Base-by-base conservation (phyloP, 2,329 filamentous ascomycete genomes). In the Sclerotiophoma versabilis region DNA sequence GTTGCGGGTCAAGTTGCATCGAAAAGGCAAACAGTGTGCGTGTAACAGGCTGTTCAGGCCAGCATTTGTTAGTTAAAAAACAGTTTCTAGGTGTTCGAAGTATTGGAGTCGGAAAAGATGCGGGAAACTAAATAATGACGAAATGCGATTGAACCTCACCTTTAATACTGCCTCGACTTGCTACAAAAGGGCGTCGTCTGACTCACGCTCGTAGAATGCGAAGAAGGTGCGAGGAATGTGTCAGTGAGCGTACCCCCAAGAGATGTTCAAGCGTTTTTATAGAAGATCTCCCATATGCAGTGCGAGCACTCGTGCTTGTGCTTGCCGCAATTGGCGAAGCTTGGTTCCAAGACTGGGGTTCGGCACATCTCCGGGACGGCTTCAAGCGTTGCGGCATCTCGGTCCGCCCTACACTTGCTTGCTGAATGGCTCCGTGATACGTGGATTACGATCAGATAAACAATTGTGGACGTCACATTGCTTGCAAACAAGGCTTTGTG, bases 371-470 rank as follows among this genome's bases (percentile, higher is more conserved):
- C 12, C 50, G 50, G 50, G 15, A 41, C n/a, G 26, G 17, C 17
- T 30, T 10, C 14, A 17, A 33, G n/a, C 11, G 19, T 17, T 25
- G 30, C 37, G 47, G 37, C 32, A 49, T 51, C 43, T 56, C 57
- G 57, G 57, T 39, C 57, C 57, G 57, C 53, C 44, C 53, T 53
- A 11, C 5, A 37, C 7, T 41, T 36, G 15, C 15, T 32, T 17
- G 30, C 12, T 36, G 23, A 27, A 9, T 20, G 30, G 26, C n/a
- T 32, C n/a, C n/a, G 26, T 8, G 8, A 25, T 27, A n/a, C 9
- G 27, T 30, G 19, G 19, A 19, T 11, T 22, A 9, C 14, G 45
- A 22, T 41, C 34, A 46, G 36, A 29, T 46, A 27, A 20, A 20
- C 17, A n/a, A 5, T 25, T 29, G n/a, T 27, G 1, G 4, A 20